These are phyloP conservation scores for Dactylellina parvicollis DNA, from an alignment of 2,329 filamentous ascomycete species.

Conservation along the genomic window DNA sequence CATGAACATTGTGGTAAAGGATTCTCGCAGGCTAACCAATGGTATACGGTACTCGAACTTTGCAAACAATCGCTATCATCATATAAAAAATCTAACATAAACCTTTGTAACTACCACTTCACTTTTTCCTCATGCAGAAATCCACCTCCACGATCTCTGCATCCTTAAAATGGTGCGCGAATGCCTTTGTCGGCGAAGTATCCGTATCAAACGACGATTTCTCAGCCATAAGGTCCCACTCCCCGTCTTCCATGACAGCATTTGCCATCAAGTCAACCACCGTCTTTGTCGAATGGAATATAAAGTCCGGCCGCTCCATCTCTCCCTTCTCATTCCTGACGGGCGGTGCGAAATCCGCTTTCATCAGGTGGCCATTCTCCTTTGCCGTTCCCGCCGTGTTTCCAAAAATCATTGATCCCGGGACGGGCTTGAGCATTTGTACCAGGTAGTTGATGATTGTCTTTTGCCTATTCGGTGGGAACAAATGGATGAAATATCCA, in stretches of 20 bases:
- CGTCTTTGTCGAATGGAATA: constrained; percentile 49
- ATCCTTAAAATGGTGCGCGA: constrained; percentile 44
- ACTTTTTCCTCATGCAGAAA: constrained; percentile 46
- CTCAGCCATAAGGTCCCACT: constrained; percentile 42
- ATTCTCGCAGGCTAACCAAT: too few species aligned
- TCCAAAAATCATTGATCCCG: constrained; percentile 46
- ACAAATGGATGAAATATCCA: constrained; percentile 51
- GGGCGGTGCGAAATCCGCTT: constrained; percentile 44
- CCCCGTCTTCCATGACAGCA: constrained; percentile 20
- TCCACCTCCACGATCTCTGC: constrained; percentile 46
- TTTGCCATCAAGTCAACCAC: constrained; percentile 37
- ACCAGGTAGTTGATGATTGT: constrained; percentile 34
- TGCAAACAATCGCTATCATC: too few species aligned
- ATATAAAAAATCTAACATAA: too few species aligned
- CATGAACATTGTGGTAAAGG: not conserved
- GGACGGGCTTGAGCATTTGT: constrained; percentile 39
- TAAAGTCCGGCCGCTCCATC: constrained; percentile 40
- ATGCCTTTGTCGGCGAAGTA: constrained; percentile 48
- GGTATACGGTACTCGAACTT: too few species aligned
- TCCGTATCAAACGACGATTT: constrained; percentile 31
- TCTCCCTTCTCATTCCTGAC: constrained; percentile 44
- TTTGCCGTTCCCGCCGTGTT: constrained; percentile 48
- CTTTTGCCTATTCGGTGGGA: constrained; percentile 33
- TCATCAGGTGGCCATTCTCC: constrained; percentile 35
- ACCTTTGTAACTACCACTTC: constrained; percentile 5